Base-by-base conservation (phyloP, 495 filamentous ascomycete genomes). In the Hypoxylon subgilvum region DNA sequence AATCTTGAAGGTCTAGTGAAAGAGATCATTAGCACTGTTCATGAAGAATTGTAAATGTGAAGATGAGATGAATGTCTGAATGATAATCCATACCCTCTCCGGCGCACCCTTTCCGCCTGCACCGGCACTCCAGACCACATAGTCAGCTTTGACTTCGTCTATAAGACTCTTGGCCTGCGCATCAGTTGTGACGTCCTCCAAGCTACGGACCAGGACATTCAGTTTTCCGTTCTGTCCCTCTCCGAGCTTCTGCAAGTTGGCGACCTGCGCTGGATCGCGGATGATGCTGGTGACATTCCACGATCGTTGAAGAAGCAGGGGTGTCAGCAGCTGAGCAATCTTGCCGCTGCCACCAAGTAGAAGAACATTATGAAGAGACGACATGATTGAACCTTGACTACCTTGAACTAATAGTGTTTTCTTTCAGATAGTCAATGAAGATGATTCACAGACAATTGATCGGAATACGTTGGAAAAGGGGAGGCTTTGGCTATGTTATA, bases 311-410 rank as follows among this genome's bases (percentile, higher is more conserved):
- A 92, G 79, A 30, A 93, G 83, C 47, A 90, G 77, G 1, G 84
- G 85, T n/a, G 89, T 94, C 8, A 93, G 77, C n/a, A 88, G 76
- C 31, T 87, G 82, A 52, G 88, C 83, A 40, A 94, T 71, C 70
- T 90, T 91, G 72, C 90, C 90, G 76, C 90, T 89, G 61, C 89
- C 89, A 57, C 90, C 90, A 32, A 95, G 84, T 32, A 94, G 74
- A 41, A 91, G 83, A 48, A 91, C 83, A 64, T 85, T 70, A 47
- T 69, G 76, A 35, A 64, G 30, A 38, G 61, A 58, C 5, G 61
- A 18, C 54, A 59, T 63, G 4, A 12, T 52, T 52, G n/a, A 43
- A n/a, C n/a, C n/a, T n/a, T n/a, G n/a, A n/a, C n/a, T n/a, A n/a
- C n/a, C n/a, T n/a, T n/a, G n/a, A n/a, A n/a, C n/a, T n/a, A n/a